Base-by-base conservation (phyloP, 768 basidiomycete species). In the Dioszegia hungarica region DNA sequence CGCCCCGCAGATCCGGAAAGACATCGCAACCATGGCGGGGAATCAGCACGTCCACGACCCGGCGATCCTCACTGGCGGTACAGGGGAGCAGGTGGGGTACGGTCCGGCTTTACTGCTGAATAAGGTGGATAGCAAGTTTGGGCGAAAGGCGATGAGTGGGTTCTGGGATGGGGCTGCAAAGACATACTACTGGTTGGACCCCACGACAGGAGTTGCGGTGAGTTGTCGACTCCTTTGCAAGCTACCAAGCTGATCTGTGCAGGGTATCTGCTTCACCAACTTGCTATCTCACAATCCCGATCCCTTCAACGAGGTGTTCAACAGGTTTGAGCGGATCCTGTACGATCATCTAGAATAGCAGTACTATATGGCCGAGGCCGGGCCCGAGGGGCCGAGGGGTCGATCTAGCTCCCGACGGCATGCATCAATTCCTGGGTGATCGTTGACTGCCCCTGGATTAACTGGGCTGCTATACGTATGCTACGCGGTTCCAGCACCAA, bases 201-300 rank as follows among this genome's bases (percentile, higher is more conserved):
- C 59, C 0, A 43, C 46, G 12, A 56, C 59, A 19, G 59, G 59
- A 15, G 34, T 60, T 19, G 59, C 46, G 8, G 59, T 60, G 44
- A 54, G 58, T 56, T 15, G 17, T 11, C 10, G 11, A 19, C 38
- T n/a, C 6, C 9, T 8, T n/a, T 40, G 39, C 5, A 6, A 40
- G 39, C 5, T 14, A 43, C 9, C 24, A n/a, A 39, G 38, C 39
- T 39, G 50, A 38, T 41, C n/a, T n/a, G 9, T 1, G 3, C 36
- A 66, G 65, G 61, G 25, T 37, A 46, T 66, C 22, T 66, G 65
- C 41, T 58, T 38, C 28, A 66, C 65, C 1, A 56, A 66, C 20
- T 28, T 63, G 15, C 36, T 66, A 15, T 34, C 59, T 14, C 34
- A 56, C 14, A 64, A 64, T 29, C 54, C 56, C 14, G 56, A 60